Conservation (phyloP, 176 grass and related monocot species). For the Cenchrus fungigraminus region DNA sequence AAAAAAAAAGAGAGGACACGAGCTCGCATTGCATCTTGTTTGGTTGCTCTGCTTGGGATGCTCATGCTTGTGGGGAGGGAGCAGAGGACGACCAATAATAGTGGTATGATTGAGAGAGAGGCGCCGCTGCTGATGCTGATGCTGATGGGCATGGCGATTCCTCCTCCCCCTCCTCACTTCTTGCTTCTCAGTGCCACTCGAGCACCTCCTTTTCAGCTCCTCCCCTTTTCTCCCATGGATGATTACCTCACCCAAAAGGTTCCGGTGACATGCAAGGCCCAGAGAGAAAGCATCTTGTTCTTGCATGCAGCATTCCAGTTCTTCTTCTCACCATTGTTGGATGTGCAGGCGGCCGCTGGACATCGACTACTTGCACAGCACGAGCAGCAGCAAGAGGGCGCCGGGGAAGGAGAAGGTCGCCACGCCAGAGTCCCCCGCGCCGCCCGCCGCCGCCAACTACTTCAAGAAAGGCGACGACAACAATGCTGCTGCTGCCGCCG, state of each 20-base stretch:
- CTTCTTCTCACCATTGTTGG: not conserved
- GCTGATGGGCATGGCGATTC: conserved; percentile 51
- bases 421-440: conserved; percentile 50
- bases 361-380: conserved; percentile 86
- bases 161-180: not conserved
- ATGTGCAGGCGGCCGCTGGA: conserved; percentile 81
- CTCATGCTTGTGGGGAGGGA: conserved; percentile 57
- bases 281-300: conserved; percentile 5
- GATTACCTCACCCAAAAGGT: conserved; percentile 40
- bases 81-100: conserved; percentile 56
- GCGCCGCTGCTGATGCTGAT: conserved; percentile 29
- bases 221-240: not conserved
- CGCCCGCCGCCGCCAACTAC: conserved; percentile 32
- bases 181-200: not conserved
- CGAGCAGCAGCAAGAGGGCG: conserved; percentile 76
- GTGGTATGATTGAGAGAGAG: conserved; percentile 58
- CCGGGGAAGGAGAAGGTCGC: conserved; percentile 62
- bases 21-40: not conserved
- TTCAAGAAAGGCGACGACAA: conserved; percentile 66
- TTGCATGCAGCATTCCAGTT: conserved; percentile 29
- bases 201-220: conserved; percentile 22
- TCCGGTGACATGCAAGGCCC: not conserved
- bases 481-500: not conserved
- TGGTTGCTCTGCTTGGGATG: conserved; percentile 44
- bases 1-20: no score